Conservation (phyloP, 2,329 filamentous ascomycete genomes). For the Paecilomyces dactylethromorphus region DNA sequence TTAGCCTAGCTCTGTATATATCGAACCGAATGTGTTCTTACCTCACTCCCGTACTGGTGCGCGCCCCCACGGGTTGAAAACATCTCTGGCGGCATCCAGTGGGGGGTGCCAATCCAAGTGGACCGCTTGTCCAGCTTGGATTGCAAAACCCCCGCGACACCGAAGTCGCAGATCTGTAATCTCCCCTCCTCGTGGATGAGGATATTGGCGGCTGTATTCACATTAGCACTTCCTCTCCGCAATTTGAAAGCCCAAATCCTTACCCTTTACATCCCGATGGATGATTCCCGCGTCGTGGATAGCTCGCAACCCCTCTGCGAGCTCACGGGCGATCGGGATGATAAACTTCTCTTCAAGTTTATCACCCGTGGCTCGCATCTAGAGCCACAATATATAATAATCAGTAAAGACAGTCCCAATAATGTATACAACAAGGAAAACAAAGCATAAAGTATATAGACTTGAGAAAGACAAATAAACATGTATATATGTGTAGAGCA, state of each 20-base stretch:
- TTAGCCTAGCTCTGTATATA: slow-evolving; percentile 4
- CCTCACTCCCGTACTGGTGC: slow-evolving; percentile 43
- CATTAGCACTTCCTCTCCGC: not conserved
- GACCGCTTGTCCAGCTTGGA: slow-evolving; percentile 54
- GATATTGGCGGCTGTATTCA: slow-evolving; percentile 51
- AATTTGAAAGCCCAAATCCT: slow-evolving; percentile 1
- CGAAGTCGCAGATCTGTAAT: slow-evolving; percentile 60
- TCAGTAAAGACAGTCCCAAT: slow-evolving; percentile 16
- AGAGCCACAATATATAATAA: not conserved
- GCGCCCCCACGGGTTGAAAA: slow-evolving; percentile 32
- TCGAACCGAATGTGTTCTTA: slow-evolving; percentile 14
- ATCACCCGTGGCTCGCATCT: slow-evolving; percentile 45
- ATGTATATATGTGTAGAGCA: not conserved
- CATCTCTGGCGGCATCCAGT: slow-evolving; percentile 62
- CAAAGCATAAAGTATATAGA: not conserved
- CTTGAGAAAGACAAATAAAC: not conserved
- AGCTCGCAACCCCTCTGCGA: slow-evolving; percentile 55
- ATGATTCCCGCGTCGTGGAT: slow-evolving; percentile 61
- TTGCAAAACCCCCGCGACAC: slow-evolving; percentile 57
- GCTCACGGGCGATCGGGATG: slow-evolving; percentile 57
- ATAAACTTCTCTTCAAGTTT: slow-evolving; percentile 55
- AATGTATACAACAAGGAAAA: slow-evolving; percentile 7
- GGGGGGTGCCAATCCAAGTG: slow-evolving; percentile 60
- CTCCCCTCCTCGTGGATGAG: slow-evolving; percentile 58
- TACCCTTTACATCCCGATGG: slow-evolving; percentile 60